Evolutionary conservation across 2,329 filamentous ascomycete species (phyloP), one percentile per base, ranked within the genome.

Genomic region (Penicillium sp.): DNA sequence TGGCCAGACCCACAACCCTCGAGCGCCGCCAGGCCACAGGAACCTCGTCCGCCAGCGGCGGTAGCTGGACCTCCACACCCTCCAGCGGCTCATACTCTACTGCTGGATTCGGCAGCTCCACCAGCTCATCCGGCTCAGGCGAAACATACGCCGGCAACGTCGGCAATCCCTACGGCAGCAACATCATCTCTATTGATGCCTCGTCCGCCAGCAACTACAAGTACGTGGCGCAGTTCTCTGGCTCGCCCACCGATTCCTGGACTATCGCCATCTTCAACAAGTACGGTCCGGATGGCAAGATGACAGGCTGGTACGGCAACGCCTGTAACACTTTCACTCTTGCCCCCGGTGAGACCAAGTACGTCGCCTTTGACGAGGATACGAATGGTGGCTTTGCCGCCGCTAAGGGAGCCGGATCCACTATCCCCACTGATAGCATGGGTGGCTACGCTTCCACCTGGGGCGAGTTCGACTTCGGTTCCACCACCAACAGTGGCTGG

Each of bases 261-360:
- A 58, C 53, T n/a, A 60, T 71, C 24, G 62, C 66, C 39, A 65
- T 71, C 64, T 70, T 66, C 62, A 70, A 70, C 62, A 70, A 70
- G 60, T 62, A 63, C 50, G 66, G 66, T 26, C 59, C 63, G 3
- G 54, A 62, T 38, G 66, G 66, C 43, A 47, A 55, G 34, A 63
- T 68, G 59, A 54, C 60, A 45, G 68, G 68, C 46, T 69, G 65
- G 64, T 70, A 58, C 56, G 66, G 65, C 46, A 47, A 64, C 37
- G 61, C 60, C 31, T 67, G 66, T 12, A 48, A 68, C 37, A 58
- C 39, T 7, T 60, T 70, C 51, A 64, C 60, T 40, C 53, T 70
- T 22, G 48, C 54, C 40, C 42, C 65, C 26, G 66, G 67, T 21
- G 65, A 67, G 33, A 66, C 62, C 55, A 64, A 62, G 53, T 69